A percentile compares a stretch with the other conserved stretches of the same genome.
Evolutionary conservation across 169 alveolate genomes (phyloP).

Genomic region (Plasmodium sp.): DNA sequence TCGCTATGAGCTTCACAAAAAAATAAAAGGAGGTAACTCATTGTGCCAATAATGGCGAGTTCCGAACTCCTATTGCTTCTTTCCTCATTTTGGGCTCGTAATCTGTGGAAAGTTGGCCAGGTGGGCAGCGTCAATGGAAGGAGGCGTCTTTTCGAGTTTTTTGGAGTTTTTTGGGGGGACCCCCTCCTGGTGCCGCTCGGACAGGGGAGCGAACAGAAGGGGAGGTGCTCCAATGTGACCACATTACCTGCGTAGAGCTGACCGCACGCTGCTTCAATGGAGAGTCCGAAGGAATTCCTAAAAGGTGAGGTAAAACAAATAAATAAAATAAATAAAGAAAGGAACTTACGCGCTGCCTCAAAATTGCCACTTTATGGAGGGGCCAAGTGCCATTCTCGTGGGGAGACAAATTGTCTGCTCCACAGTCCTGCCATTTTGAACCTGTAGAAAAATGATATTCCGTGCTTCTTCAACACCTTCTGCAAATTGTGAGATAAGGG

Average conservation of each 20-base stretch:
- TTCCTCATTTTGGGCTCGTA: constrained; percentile 64
- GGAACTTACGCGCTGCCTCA: not conserved
- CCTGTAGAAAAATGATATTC: constrained; percentile 72
- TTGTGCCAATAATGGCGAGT: constrained; percentile 22
- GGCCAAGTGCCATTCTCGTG: not conserved
- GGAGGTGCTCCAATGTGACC: not conserved
- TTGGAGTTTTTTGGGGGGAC: not conserved
- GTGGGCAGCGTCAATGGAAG: not conserved
- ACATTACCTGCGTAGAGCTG: constrained; percentile 84
- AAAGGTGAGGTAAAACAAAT: not conserved
- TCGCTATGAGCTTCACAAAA: not conserved
- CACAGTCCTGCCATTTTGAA: not conserved
- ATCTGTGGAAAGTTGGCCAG: not conserved
- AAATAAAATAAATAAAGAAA: not conserved
- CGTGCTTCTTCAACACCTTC: constrained; percentile 53
- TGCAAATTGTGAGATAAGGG: not conserved
- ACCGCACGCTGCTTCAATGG: constrained; percentile 91
- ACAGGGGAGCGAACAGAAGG: not conserved
- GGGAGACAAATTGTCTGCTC: not conserved
- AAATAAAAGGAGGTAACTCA: not conserved
- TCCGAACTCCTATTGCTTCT: constrained; percentile 2
- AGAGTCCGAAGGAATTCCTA: constrained; percentile 87
- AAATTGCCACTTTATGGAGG: not conserved
- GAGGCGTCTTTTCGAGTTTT: not conserved
- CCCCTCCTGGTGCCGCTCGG: not conserved